A percentile compares a stretch with the other conserved stretches of the same genome.
Conservation (phyloP, 257 asterid genomes). For the Haberlea rhodopensis region DNA sequence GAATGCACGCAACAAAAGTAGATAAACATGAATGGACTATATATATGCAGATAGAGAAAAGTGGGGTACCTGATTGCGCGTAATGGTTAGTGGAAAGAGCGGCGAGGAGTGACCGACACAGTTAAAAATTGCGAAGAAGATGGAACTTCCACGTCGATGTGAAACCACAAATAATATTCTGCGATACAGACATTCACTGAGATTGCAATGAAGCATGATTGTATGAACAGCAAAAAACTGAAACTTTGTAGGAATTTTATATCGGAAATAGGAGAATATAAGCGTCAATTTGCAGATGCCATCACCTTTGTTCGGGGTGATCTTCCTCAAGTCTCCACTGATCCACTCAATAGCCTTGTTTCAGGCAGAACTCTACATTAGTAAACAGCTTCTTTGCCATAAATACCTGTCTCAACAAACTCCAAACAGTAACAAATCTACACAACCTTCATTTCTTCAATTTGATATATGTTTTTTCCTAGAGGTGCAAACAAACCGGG, state of each 20-base stretch:
- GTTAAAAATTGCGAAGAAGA: slow-evolving; percentile 22
- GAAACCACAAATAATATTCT: slow-evolving; percentile 33
- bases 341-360: too few relatives aligned
- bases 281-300: slow-evolving; percentile 18
- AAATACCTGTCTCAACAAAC: too few relatives aligned
- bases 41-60: not conserved
- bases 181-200: slow-evolving; percentile 52
- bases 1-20: not conserved
- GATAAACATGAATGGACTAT: not conserved
- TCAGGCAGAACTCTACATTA: too few relatives aligned
- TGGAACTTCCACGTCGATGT: slow-evolving; percentile 26
- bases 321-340: not conserved
- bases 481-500: too few relatives aligned
- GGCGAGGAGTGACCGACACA: slow-evolving; percentile 30
- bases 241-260: not conserved
- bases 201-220: not conserved
- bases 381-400: too few relatives aligned
- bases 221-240: slow-evolving; percentile 22
- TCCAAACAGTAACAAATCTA: too few relatives aligned
- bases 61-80: slow-evolving; percentile 52
- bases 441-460: too few relatives aligned
- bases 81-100: slow-evolving; percentile 37
- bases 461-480: too few relatives aligned
- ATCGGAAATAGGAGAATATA: not conserved
- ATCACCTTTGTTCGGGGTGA: slow-evolving; percentile 3